Evolutionary conservation across 2,329 filamentous ascomycete species (phyloP).

Genomic region (Calonectria henricotiae): DNA sequence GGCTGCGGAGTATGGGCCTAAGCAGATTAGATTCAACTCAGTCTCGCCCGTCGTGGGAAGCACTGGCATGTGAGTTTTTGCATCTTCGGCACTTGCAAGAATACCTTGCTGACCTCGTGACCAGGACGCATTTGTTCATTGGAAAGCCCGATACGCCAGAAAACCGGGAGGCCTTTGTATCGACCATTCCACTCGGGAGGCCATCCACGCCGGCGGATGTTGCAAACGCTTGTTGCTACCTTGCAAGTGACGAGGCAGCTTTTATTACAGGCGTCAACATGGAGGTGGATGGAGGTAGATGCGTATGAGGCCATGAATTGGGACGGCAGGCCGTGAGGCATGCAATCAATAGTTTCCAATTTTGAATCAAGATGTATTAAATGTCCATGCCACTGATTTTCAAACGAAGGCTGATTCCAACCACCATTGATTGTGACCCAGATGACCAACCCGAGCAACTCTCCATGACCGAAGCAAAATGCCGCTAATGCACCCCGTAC

Average conservation of each 20-base stretch:
- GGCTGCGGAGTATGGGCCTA: slow-evolving; percentile 81
- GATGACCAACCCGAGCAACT: neutral
- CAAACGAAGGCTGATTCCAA: neutral
- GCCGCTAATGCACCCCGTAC: slow-evolving; percentile 30
- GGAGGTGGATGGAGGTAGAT: slow-evolving; percentile 62
- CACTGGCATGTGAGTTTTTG: slow-evolving; percentile 71
- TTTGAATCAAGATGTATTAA: neutral
- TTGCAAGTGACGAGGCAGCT: slow-evolving; percentile 80
- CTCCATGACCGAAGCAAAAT: neutral
- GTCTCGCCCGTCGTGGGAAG: slow-evolving; percentile 79
- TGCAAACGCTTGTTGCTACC: slow-evolving; percentile 79
- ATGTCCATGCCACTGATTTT: too few relatives aligned
- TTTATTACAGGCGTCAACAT: slow-evolving; percentile 84
- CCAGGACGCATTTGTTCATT: slow-evolving; percentile 67
- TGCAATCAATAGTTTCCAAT: neutral
- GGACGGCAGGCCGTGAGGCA: neutral
- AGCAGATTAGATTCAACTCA: slow-evolving; percentile 82
- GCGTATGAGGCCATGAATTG: slow-evolving; percentile 41
- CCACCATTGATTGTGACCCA: neutral
- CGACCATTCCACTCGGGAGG: slow-evolving; percentile 70
- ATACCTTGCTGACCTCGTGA: neutral
- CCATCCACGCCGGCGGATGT: slow-evolving; percentile 76
- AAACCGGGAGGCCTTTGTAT: slow-evolving; percentile 71
- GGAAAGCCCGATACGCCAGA: slow-evolving; percentile 76
- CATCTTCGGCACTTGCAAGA: neutral